phyloP scores from a whole-genome alignment of 2,329 filamentous ascomycete species.

The Aspergillus sp. region DNA sequence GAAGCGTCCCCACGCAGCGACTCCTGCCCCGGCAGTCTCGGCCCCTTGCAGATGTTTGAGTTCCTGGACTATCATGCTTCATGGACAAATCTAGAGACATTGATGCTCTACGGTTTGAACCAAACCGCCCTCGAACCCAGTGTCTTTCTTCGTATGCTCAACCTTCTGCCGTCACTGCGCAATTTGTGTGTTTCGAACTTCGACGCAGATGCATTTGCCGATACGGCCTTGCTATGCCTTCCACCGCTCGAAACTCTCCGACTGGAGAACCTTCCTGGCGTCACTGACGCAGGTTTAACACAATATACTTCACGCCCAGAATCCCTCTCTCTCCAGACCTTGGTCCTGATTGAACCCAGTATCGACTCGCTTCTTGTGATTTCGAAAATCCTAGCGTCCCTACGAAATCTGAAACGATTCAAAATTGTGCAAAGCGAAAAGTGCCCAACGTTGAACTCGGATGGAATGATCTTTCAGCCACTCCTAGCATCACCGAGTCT shows the following conservation, averaged over 20 bases:
- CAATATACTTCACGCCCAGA: constrained; percentile 51
- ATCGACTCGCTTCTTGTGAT: constrained; percentile 53
- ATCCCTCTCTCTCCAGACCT: constrained; percentile 44
- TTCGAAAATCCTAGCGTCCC: constrained; percentile 51
- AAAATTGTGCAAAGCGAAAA: constrained; percentile 51
- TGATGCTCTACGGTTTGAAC: constrained; percentile 52
- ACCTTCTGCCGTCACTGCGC: constrained; percentile 52
- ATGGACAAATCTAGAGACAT: constrained; percentile 53
- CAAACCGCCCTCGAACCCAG: constrained; percentile 52
- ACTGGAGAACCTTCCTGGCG: constrained; percentile 55
- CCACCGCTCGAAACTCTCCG: constrained; percentile 54
- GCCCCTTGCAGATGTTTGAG: constrained; percentile 50
- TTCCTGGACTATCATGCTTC: constrained; percentile 56
- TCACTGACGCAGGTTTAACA: constrained; percentile 57
- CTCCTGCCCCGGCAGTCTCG: constrained; percentile 45
- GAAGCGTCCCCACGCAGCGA: constrained; percentile 38
- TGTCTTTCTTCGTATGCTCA: constrained; percentile 54
- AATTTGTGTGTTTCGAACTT: constrained; percentile 58
- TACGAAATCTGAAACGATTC: constrained; percentile 50
- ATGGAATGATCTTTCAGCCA: constrained; percentile 47
- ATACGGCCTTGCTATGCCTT: constrained; percentile 54
- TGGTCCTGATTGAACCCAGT: constrained; percentile 55
- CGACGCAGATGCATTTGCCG: constrained; percentile 54
- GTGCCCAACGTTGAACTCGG: constrained; percentile 46
- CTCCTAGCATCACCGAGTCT: constrained; percentile 51